Evolutionary conservation across 345 rosid species (phyloP).

Genomic region (Firmiana major): DNA sequence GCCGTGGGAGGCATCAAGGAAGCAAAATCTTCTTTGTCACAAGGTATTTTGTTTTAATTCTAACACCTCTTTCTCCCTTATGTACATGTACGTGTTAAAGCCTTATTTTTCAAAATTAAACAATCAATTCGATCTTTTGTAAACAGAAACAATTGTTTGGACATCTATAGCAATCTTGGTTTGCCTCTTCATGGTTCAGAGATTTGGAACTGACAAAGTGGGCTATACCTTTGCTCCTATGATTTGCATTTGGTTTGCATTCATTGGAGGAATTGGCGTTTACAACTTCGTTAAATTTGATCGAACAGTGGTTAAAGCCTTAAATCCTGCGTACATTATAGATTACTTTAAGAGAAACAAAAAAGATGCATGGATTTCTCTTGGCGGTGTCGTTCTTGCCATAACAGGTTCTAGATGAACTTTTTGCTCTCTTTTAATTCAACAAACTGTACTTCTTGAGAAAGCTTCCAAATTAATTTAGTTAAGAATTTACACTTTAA

Average conservation of each 20-base stretch:
- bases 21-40: slow-evolving; percentile 16
- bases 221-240: slow-evolving; percentile 47
- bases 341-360: slow-evolving; percentile 41
- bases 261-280: slow-evolving; percentile 33
- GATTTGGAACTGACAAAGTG: slow-evolving; percentile 48
- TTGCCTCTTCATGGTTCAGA: slow-evolving; percentile 39
- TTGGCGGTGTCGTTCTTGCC: slow-evolving; percentile 43
- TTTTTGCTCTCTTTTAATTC: neutral
- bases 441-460: neutral
- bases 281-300: slow-evolving; percentile 40
- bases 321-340: slow-evolving; percentile 39
- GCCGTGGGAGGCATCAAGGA: slow-evolving; percentile 47
- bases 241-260: slow-evolving; percentile 36
- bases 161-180: slow-evolving; percentile 38
- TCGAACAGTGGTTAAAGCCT: slow-evolving; percentile 30
- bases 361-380: slow-evolving; percentile 47
- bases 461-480: too few species aligned
- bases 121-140: neutral
- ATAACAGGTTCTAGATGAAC: slow-evolving; percentile 4
- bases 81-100: too few species aligned
- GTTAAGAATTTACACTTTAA: neutral
- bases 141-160: slow-evolving; percentile 40
- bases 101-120: neutral
- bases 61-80: too few species aligned
- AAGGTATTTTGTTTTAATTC: slow-evolving; percentile 12